phyloP scores from a whole-genome alignment of 345 rosid genomes.

The Populus nigra region DNA sequence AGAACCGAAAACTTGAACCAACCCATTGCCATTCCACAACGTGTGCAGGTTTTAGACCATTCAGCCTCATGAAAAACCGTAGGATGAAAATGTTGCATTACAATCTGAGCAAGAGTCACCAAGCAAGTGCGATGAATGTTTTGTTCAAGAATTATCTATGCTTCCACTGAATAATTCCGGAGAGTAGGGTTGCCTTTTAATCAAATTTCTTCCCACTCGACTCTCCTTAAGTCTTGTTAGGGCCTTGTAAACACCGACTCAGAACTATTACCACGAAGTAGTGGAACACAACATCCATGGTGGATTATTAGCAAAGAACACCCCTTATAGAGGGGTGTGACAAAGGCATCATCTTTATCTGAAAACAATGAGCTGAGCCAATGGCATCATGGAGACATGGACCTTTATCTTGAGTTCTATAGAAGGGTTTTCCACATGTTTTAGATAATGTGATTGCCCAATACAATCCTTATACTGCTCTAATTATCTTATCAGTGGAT shows the following conservation, averaged over 20 bases:
- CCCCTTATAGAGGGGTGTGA: background rate
- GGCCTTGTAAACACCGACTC: background rate
- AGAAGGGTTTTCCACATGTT: background rate
- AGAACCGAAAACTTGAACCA: too few species aligned
- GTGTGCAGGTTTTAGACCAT: too few species aligned
- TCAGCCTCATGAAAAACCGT: too few species aligned
- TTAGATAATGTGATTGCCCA: conserved; percentile 6
- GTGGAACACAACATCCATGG: background rate
- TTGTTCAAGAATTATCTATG: too few species aligned
- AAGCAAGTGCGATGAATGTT: too few species aligned
- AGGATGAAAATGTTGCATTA: too few species aligned
- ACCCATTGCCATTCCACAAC: too few species aligned
- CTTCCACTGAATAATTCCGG: too few species aligned
- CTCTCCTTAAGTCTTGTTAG: too few species aligned
- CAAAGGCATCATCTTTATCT: background rate
- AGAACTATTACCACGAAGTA: background rate
- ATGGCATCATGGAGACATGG: background rate
- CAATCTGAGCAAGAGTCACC: too few species aligned
- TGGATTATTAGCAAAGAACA: background rate
- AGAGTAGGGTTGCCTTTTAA: too few species aligned
- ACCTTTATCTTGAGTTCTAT: background rate
- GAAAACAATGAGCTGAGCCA: background rate
- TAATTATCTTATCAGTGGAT: background rate
- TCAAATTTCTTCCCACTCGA: too few species aligned
- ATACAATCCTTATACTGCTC: background rate